phyloP scores from a whole-genome alignment of 2,329 filamentous ascomycete species.

The Fusarium neocosmosporiellum region DNA sequence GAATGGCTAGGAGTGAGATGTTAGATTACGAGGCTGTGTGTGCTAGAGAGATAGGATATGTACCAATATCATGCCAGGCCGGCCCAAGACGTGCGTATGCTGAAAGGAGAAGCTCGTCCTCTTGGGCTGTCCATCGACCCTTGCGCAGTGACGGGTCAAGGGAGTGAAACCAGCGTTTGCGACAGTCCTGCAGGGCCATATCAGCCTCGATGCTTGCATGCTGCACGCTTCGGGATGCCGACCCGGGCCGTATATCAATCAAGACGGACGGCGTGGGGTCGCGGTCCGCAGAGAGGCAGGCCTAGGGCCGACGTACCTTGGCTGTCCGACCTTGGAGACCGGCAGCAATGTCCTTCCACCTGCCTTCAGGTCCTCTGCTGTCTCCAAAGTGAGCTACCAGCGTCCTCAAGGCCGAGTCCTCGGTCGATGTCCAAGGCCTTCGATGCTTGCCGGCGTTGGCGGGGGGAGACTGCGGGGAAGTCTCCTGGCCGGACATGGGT shows the following conservation, averaged over 20 bases:
- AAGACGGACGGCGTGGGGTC: neutral
- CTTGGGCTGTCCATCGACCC: conserved; percentile 44
- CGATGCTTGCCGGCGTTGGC: conserved; percentile 36
- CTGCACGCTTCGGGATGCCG: neutral
- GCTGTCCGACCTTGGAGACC: conserved; percentile 41
- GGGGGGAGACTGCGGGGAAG: conserved; percentile 38
- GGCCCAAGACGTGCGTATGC: conserved; percentile 43
- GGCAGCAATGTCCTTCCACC: conserved; percentile 45
- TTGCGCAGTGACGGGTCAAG: conserved; percentile 45
- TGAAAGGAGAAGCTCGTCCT: conserved; percentile 44
- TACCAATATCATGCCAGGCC: conserved; percentile 43
- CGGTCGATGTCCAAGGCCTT: conserved; percentile 40
- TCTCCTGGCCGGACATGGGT: conserved; percentile 39
- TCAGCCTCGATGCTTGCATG: conserved; percentile 2
- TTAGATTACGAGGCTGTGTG: neutral
- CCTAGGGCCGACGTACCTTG: conserved; percentile 36
- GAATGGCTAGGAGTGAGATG: conserved; percentile 14
- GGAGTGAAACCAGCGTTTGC: conserved; percentile 47
- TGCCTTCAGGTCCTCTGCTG: conserved; percentile 39
- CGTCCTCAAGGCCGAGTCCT: conserved; percentile 43
- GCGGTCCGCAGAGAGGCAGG: neutral
- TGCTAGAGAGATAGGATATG: neutral
- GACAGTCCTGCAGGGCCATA: conserved; percentile 32
- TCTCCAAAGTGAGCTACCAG: conserved; percentile 45
- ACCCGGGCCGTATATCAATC: neutral